phyloP scores from a whole-genome alignment of 2,329 filamentous ascomycete species.

The Didymella pomorum region DNA sequence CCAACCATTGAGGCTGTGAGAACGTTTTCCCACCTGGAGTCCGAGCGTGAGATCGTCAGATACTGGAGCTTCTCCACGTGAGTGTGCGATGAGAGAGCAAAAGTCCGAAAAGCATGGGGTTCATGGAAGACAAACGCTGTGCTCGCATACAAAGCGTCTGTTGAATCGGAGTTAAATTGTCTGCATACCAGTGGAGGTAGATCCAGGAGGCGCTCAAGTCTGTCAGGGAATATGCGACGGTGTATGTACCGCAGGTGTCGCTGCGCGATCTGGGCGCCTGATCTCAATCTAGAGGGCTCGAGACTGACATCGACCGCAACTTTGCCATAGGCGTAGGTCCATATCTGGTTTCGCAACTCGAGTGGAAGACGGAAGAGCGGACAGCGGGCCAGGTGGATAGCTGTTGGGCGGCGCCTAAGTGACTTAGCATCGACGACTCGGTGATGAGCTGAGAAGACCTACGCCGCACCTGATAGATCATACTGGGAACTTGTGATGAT shows the following conservation, averaged over 20 bases:
- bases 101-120: not conserved
- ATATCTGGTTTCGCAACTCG: slow-evolving; percentile 7
- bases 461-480: not conserved
- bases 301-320: not conserved
- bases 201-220: not conserved
- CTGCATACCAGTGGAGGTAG: not conserved
- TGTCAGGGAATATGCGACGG: too few species aligned
- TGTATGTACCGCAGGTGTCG: too few species aligned
- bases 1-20: not conserved
- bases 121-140: not conserved
- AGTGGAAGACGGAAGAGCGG: slow-evolving; percentile 6
- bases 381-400: not conserved
- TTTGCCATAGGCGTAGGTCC: not conserved
- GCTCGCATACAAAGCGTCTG: not conserved
- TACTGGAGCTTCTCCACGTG: not conserved
- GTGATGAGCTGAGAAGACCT: not conserved
- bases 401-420: not conserved
- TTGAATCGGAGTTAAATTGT: not conserved
- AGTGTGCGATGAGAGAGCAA: not conserved
- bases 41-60: not conserved
- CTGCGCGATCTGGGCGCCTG: too few species aligned
- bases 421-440: not conserved
- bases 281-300: not conserved
- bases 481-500: not conserved
- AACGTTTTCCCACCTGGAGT: not conserved